Evolutionary conservation across 1,139 yeast genomes (phyloP).

Genomic region (Suzukiozyma palmioleophila): DNA sequence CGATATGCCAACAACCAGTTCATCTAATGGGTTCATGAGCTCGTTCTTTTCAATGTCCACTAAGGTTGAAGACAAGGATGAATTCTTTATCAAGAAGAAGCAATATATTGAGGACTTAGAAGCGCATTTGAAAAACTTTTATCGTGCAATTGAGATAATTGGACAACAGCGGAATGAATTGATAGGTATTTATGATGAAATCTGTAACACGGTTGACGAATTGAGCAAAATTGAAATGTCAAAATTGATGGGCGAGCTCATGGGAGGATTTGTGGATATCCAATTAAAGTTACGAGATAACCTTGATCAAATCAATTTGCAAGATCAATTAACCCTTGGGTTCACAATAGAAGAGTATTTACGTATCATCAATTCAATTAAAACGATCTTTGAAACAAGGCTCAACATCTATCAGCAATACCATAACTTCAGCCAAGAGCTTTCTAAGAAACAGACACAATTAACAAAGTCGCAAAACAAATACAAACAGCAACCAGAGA

Average conservation of each 20-base stretch:
- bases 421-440: conserved; percentile 41
- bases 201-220: conserved; percentile 61
- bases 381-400: conserved; percentile 72
- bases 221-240: conserved; percentile 76
- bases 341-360: conserved; percentile 85
- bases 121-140: conserved; percentile 62
- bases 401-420: conserved; percentile 62
- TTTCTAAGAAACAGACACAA: conserved; percentile 42
- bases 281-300: conserved; percentile 71
- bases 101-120: conserved; percentile 71
- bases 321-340: conserved; percentile 83
- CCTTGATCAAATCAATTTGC: conserved; percentile 74
- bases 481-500: conserved; percentile 61
- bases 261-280: conserved; percentile 58
- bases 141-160: conserved; percentile 70
- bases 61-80: conserved; percentile 75
- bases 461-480: conserved; percentile 54
- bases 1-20: conserved; percentile 26
- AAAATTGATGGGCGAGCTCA: conserved; percentile 55
- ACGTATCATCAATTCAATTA: conserved; percentile 71
- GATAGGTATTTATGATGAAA: conserved; percentile 39
- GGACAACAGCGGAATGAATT: conserved; percentile 75
- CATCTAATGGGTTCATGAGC: conserved; percentile 56
- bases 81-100: conserved; percentile 67
- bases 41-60: conserved; percentile 54